Conservation (phyloP, 2,329 filamentous ascomycete species). For the Phyllosticta citrichinensis region DNA sequence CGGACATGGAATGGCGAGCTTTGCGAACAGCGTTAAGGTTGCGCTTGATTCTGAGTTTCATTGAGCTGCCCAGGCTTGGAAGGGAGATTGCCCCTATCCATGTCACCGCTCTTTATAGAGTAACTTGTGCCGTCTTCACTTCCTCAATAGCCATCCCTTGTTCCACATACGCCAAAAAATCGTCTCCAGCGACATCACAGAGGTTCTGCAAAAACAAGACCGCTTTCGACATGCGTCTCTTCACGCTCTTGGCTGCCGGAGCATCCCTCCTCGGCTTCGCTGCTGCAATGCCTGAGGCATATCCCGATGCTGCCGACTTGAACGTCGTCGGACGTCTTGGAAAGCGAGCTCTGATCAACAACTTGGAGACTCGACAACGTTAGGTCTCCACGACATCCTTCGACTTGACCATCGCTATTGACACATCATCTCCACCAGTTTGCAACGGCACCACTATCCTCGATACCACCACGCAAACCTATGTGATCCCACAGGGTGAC, state of each 20-base stretch:
- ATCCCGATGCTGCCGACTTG: background rate
- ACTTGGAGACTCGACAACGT: background rate
- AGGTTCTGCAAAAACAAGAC: background rate
- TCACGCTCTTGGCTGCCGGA: background rate
- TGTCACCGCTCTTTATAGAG: background rate
- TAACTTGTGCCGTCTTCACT: background rate
- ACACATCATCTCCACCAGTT: background rate
- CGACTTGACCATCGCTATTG: background rate
- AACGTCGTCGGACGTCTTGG: background rate
- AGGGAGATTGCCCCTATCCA: background rate
- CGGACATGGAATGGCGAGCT: background rate
- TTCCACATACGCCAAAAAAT: background rate
- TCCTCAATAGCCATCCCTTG: background rate
- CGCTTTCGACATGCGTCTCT: background rate
- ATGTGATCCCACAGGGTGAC: slow-evolving; percentile 5
- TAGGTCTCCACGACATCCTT: background rate
- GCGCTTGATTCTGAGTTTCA: background rate
- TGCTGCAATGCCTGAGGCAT: background rate
- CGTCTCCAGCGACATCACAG: background rate
- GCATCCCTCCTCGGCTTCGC: background rate
- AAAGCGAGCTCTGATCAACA: background rate
- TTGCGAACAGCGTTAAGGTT: background rate
- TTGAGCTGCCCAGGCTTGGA: background rate
- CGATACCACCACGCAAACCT: slow-evolving; percentile 1
- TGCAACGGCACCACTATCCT: slow-evolving; percentile 3